phyloP scores from a whole-genome alignment of 805 yeast species.

The Myxozyma udenii region DNA sequence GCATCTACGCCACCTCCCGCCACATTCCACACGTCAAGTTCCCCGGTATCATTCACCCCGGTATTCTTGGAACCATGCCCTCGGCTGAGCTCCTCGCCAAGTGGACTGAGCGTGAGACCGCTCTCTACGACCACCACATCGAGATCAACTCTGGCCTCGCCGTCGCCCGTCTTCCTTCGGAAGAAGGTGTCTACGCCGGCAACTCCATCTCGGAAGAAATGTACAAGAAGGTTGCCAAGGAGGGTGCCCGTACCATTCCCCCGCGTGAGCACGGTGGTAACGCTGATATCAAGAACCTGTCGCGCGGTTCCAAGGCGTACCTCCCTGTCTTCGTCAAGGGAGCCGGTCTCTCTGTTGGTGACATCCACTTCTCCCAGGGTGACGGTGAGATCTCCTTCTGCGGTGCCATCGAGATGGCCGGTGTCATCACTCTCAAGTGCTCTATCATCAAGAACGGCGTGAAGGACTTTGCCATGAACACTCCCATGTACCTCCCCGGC shows the following conservation, averaged over 20 bases:
- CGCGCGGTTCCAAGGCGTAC: slow-evolving; percentile 50
- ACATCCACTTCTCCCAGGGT: slow-evolving; percentile 52
- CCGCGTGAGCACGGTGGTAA: slow-evolving; percentile 50
- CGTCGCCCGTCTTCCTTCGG: slow-evolving; percentile 47
- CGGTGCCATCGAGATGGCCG: slow-evolving; percentile 55
- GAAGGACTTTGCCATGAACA: slow-evolving; percentile 42
- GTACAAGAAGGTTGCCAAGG: slow-evolving; percentile 38
- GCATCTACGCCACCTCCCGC: slow-evolving; percentile 49
- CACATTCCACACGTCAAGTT: slow-evolving; percentile 51
- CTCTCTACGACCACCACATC: slow-evolving; percentile 35
- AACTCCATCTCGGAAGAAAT: slow-evolving; percentile 37
- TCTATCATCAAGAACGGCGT: slow-evolving; percentile 47
- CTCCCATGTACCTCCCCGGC: slow-evolving; percentile 50
- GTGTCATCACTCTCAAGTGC: slow-evolving; percentile 45
- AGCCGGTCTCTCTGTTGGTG: slow-evolving; percentile 50
- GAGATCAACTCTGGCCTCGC: slow-evolving; percentile 33
- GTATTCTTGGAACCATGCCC: slow-evolving; percentile 52
- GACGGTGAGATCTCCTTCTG: slow-evolving; percentile 55
- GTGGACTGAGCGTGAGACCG: slow-evolving; percentile 48
- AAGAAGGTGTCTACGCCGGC: slow-evolving; percentile 44
- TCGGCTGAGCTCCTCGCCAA: slow-evolving; percentile 43
- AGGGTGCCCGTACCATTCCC: slow-evolving; percentile 53
- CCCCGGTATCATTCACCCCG: slow-evolving; percentile 52
- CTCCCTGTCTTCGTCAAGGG: slow-evolving; percentile 50
- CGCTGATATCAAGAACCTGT: slow-evolving; percentile 51